Base-by-base conservation (phyloP, 179 eudicot genomes). In the Drosera spatulata region DNA sequence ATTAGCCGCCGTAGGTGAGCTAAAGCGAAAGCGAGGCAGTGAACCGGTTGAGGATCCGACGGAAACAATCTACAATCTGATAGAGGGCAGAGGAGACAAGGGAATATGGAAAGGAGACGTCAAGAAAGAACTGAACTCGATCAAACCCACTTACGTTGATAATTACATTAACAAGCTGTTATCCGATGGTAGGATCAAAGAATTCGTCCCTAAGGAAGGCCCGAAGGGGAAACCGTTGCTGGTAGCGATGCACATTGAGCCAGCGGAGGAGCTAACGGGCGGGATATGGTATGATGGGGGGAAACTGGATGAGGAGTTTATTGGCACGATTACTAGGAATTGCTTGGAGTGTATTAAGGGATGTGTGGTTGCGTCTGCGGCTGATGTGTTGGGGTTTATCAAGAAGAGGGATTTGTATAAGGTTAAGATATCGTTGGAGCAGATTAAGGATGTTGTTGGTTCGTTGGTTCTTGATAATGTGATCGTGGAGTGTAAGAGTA, bases 191-290 rank as follows among this genome's bases (percentile, higher is more conserved):
- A 48, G 69, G 59, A 72, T 91, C 38, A 91, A 88, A 72, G 87
- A 86, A 67, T 91, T 91, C 6, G 53, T 66, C 8, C 75, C 77
- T 47, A 69, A 82, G 61, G 65, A 80, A 64, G 54, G 59, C 68
- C 33, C 33, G 33, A 89, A 79, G 66, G 79, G 72, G 39, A 76
- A 58, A 65, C 77, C 77, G 40, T 84, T 66, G 59, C 79, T 70
- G 56, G 75, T 93, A 79, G 95, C 82, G 12, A 39, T n/a, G 1
- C 96, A 93, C 60, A 77, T 84, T 46, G 81, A 80, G 62, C 89
- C 98, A 2, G 77, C 95, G 0, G 66, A 54, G 49, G 83, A 76
- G 50, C 42, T 89, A 41, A 86, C 85, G 2, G 99, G 99, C 14
- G 99, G 95, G 12, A 70, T 53, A 10, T 91, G 87, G 89, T 88